Conservation (phyloP, 495 filamentous ascomycete genomes). For the Tricharina praecox region DNA sequence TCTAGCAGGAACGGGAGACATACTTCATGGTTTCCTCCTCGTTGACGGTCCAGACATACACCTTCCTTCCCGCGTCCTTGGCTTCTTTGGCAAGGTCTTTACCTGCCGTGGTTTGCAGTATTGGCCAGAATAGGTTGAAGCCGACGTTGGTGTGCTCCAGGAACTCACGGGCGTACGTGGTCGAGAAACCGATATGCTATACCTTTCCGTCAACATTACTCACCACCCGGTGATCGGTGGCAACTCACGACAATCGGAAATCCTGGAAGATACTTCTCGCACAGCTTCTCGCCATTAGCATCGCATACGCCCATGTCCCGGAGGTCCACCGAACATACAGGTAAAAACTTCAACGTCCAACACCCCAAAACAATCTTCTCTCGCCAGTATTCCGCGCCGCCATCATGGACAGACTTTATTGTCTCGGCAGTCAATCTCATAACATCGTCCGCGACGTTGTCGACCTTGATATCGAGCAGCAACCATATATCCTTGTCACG, state of each 20-base stretch:
- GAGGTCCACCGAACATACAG: constrained; percentile 12
- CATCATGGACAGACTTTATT: constrained; percentile 36
- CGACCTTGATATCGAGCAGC: constrained; percentile 76
- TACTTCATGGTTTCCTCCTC: constrained; percentile 56
- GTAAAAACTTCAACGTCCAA: constrained; percentile 40
- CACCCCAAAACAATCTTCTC: constrained; percentile 58
- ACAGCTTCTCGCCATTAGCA: constrained; percentile 8
- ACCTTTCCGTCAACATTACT: constrained; percentile 1
- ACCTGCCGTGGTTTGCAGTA: constrained; percentile 48
- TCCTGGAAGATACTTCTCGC: constrained; percentile 40
- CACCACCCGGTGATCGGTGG: neutral
- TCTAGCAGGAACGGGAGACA: neutral
- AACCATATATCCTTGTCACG: constrained; percentile 49
- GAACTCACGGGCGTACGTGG: constrained; percentile 52
- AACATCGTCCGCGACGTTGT: constrained; percentile 53
- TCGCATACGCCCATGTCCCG: neutral
- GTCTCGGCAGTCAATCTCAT: constrained; percentile 47
- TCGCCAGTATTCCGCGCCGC: constrained; percentile 43
- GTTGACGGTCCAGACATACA: constrained; percentile 81
- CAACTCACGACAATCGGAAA: constrained; percentile 39
- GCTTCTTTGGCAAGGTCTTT: constrained; percentile 45
- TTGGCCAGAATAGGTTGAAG: constrained; percentile 56
- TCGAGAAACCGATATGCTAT: constrained; percentile 52
- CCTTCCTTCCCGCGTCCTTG: constrained; percentile 34
- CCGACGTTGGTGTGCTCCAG: constrained; percentile 41